Conservation (phyloP, 106 monocot genomes). For the Vanilla planifolia region DNA sequence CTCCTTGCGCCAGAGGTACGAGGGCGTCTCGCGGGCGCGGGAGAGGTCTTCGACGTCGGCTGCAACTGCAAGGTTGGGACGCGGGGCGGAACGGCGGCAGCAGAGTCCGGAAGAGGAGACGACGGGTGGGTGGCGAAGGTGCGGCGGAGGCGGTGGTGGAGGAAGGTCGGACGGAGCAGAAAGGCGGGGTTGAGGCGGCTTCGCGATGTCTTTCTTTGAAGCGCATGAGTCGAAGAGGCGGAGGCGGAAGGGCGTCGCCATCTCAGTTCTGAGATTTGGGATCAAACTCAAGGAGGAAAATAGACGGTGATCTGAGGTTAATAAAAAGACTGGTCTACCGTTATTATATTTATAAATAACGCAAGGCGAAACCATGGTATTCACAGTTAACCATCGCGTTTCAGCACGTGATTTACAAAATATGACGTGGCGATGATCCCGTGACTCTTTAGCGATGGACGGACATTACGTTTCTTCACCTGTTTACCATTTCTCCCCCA, state of each 20-base stretch:
- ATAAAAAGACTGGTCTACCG: no score
- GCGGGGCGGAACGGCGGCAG: not conserved
- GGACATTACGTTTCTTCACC: no score
- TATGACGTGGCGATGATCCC: no score
- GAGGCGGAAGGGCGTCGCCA: not conserved
- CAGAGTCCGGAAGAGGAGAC: conserved; percentile 1
- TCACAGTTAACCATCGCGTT: no score
- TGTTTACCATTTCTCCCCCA: not conserved
- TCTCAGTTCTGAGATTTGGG: no score
- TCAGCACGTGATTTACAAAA: no score
- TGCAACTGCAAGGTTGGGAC: not conserved
- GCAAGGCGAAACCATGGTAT: no score
- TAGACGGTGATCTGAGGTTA: not conserved
- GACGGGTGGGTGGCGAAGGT: not conserved
- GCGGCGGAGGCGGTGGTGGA: not conserved
- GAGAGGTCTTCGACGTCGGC: conserved; percentile 10
- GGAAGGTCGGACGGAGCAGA: not conserved
- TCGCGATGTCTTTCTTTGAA: not conserved
- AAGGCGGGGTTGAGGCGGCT: not conserved
- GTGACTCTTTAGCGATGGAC: no score
- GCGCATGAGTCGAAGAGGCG: not conserved
- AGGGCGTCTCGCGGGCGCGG: conserved; percentile 11
- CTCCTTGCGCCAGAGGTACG: conserved; percentile 41
- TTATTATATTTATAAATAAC: no score
- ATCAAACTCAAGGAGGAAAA: no score